Base-by-base conservation (phyloP, 129 eudicot genomes). In the Artemisia annua region DNA sequence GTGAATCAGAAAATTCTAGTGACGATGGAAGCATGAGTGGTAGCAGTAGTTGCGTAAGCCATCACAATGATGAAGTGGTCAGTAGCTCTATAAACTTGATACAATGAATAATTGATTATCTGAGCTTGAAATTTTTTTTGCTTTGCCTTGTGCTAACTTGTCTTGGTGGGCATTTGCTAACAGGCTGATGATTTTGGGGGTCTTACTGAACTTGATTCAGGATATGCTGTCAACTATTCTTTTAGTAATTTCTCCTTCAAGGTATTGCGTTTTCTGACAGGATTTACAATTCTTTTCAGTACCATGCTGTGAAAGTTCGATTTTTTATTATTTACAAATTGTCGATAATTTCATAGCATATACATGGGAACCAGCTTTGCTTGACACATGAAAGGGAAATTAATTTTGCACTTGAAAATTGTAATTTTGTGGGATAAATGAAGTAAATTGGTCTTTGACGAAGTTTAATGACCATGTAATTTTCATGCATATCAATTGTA, bases 241-340 rank as follows among this genome's bases (percentile, higher is more conserved):
- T 94, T 94, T 70, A 94, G 97, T 79, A 94, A 94, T 81, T 94
- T 94, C 81, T 94, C 98, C 8, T 94, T 94, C 65, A 94, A 94
- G 99, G 99, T 53, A 73, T 61, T 60, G 44, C 13, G 12, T 24
- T 35, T 5, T 59, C 28, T 22, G 20, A 11, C 13, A 5, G n/a
- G 15, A 14, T 13, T 20, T 2, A 9, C 13, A 48, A 11, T 69
- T 24, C n/a, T 53, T 14, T 35, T 11, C 15, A 2, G 11, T 13
- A 68, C 50, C 30, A 49, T n/a, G 14, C 46, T 39, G 46, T 39
- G 46, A 39, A 39, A 39, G 46, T 39, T 39, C 46, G 11, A 11
- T 10, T 13, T 52, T 52, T 52, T 15, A 13, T 51, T 14, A 51
- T 52, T n/a, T 52, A 52, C 18, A 3, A 11, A 15, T 9, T 52